Evolutionary conservation across 1,139 yeast genomes (phyloP), one percentile per base, ranked within the genome.

Genomic region (Geotrichum carabidarum): DNA sequence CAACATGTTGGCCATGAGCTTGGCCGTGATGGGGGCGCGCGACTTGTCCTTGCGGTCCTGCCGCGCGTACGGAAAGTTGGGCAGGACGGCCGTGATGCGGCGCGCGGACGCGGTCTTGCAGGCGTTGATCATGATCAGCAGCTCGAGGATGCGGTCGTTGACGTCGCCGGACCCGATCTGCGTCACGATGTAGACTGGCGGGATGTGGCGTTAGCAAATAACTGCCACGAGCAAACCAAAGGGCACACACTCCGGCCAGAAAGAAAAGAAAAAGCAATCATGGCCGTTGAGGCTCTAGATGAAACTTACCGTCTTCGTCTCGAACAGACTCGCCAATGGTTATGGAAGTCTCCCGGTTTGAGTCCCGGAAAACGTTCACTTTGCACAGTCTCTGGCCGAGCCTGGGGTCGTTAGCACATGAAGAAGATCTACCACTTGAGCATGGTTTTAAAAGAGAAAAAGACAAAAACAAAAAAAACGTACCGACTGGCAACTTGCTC

Each of bases 11-110:
- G 99, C 98, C 83, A 91, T 87, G 59, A 91, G 78, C 71, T 93
- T 91, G 57, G 99, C 98, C 8, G 98, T 91, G 64, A 93, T 93
- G 51, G 98, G 98, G 8, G 99, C 99, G 66, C 99, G 79, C 58
- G 91, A 82, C 73, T 93, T 93, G 73, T 93, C 98, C 72, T 93
- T 93, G 69, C 95, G 82, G 73, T 93, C 99, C 73, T 93, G 99
- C 72, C 99, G 83, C 27, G 98, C 98, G 68, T 93, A 93, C 2
- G 98, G 98, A 74, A 91, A 93, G 71, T 86, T 88, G 53, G 99
- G 99, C 62, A 93, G 79, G 42, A 93, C 95, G 1, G 95, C 98
- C 1, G 98, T 90, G 70, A 93, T 89, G 62, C 96, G 80, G 68
- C 97, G 81, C 2, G 98, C 98, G 57, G 95, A 84, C 3, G 98